These are phyloP conservation scores for Blumeria graminis DNA, from an alignment of 2,329 filamentous ascomycete species.

Conservation along the genomic window DNA sequence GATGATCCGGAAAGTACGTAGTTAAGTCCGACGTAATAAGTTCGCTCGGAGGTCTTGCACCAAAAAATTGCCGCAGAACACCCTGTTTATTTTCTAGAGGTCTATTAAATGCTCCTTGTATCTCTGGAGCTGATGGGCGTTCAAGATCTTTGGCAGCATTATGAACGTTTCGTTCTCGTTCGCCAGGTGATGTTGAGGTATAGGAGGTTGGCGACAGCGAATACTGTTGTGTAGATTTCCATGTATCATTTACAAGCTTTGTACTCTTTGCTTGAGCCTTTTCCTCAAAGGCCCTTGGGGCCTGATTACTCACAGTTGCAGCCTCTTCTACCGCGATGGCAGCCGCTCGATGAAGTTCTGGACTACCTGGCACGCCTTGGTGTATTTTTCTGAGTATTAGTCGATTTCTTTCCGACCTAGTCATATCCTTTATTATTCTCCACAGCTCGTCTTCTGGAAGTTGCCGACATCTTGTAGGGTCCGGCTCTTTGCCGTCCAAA, in stretches of 20 bases:
- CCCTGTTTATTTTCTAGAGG: conserved; percentile 23
- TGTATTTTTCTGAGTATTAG: conserved; percentile 86
- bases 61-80: conserved; percentile 61
- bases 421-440: conserved; percentile 71
- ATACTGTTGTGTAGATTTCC: conserved; percentile 57
- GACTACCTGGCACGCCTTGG: conserved; percentile 63
- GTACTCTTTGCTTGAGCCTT: conserved; percentile 72
- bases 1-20: conserved; percentile 91
- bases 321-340: conserved; percentile 76
- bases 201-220: conserved; percentile 58
- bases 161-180: conserved; percentile 42
- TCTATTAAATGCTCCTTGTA: conserved; percentile 11
- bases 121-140: conserved; percentile 22
- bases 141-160: conserved; percentile 34
- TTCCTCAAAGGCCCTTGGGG: conserved; percentile 33
- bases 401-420: conserved; percentile 65
- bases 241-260: conserved; percentile 68
- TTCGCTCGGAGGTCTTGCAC: conserved; percentile 80
- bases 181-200: conserved; percentile 17
- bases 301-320: conserved; percentile 43
- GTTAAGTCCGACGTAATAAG: conserved; percentile 90
- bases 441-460: conserved; percentile 73
- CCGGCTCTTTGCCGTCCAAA: conserved; percentile 60
- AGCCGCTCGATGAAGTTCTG: conserved; percentile 69
- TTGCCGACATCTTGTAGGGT: conserved; percentile 56